Evolutionary conservation across 139 green algal species (phyloP), one percentile per base, ranked within the genome.

Genomic region (Mychonastes homosphaera): DNA sequence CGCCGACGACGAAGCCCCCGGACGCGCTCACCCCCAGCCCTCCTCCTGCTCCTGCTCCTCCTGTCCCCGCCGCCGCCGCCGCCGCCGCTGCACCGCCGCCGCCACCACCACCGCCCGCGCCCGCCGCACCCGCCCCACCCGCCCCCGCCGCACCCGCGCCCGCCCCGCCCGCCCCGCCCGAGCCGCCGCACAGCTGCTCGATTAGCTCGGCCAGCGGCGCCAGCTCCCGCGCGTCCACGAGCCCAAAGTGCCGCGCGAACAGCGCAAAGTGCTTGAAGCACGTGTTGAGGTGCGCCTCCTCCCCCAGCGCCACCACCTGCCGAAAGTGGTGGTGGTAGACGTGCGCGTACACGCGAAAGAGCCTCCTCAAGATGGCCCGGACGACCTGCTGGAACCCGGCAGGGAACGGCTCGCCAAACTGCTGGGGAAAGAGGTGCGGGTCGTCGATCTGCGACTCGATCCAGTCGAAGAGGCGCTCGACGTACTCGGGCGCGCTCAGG

Each of bases 291-390:
- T 99, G 92, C 2, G 91, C 84, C 64, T 97, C 86, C 64, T 89
- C 82, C 12, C 73, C 78, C 18, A 95, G 67, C 16, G 16, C 26
- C 15, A 23, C 21, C n/a, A 64, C 50, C 61, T 67, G 61, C 66
- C 84, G 77, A 79, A 99, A 99, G 74, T 99, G 92, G 6, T 79
- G 91, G 72, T 98, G 92, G 71, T 99, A 99, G 13, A 99, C 96
- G 81, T 99, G 92, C 2, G 85, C 92, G 63, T 98, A 99, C 9
- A 99, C 92, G 2, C 92, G 75, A 78, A 99, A 99, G n/a, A 99
- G 76, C 4, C 92, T 78, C 73, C 94, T 97, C 69, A 92, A 94
- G 33, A 99, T 96, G 30, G 79, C 92, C 36, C 73, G 69, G 23
- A 80, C 78, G 27, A 96, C 80, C n/a, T 90, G 77, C 30, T 80